Percentiles rank a stretch among this genome's conserved stretches.
Conservation (phyloP, 2,329 filamentous ascomycete species). For the Botrytis medusae region DNA sequence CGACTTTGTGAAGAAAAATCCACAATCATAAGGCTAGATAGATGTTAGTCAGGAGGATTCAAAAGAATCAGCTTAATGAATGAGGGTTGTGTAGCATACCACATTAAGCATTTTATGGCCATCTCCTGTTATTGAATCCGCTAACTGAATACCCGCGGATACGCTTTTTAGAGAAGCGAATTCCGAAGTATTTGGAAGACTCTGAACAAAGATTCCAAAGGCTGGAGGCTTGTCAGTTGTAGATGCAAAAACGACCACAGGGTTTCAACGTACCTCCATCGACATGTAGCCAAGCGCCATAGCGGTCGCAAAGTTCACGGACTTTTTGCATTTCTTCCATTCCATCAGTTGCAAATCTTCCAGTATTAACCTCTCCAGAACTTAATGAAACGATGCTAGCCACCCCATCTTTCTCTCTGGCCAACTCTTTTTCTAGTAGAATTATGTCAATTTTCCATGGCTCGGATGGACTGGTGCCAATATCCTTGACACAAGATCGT, state of each 20-base stretch:
- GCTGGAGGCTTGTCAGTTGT: conserved; percentile 46
- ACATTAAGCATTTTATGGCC: conserved; percentile 93
- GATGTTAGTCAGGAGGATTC: conserved; percentile 12
- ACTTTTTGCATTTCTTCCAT: conserved; percentile 51
- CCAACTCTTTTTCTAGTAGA: conserved; percentile 60
- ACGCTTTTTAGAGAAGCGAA: conserved; percentile 54
- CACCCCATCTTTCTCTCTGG: conserved; percentile 46
- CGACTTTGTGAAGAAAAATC: conserved; percentile 79
- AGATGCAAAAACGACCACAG: too few species aligned
- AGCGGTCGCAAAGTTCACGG: conserved; percentile 67
- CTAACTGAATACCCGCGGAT: conserved; percentile 69
- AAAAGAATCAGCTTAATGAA: neutral
- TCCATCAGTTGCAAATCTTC: conserved; percentile 67
- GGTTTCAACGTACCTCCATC: conserved; percentile 61
- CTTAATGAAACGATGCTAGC: conserved; percentile 80
- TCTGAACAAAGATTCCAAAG: conserved; percentile 78
- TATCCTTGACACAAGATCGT: conserved; percentile 61
- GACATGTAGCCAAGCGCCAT: conserved; percentile 83
- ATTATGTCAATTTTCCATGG: conserved; percentile 71
- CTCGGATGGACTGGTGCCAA: conserved; percentile 52
- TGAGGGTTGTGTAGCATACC: conserved; percentile 46
- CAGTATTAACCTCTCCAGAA: conserved; percentile 88
- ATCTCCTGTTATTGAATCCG: conserved; percentile 84
- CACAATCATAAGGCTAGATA: conserved; percentile 77
- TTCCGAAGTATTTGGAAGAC: conserved; percentile 57